Base-by-base conservation (phyloP, 441 rosid genomes). In the Gossypium armourianum region DNA sequence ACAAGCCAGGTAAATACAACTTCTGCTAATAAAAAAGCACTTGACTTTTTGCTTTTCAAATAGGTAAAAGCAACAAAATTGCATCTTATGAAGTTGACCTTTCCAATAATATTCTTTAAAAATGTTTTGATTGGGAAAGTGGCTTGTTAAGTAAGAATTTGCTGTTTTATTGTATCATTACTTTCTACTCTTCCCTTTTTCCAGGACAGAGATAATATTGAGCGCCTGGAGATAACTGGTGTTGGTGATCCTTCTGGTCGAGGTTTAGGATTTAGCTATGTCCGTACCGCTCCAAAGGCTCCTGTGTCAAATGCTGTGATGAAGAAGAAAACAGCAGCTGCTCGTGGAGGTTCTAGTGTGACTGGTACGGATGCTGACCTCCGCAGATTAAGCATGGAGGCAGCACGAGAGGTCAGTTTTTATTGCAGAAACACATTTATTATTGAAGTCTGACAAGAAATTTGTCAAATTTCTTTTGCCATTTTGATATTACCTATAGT, bases 281-380 rank as follows among this genome's bases (percentile, higher is more conserved):
- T 95, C 16, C 91, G 92, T 75, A 85, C 88, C 65, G 84, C 89
- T 82, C 93, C 95, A 53, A 95, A 92, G 83, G 92, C 96, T 73
- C 90, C 97, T 54, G 67, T 90, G 85, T 86, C 94, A 32, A 92
- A 86, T 70, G 89, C 97, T 72, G 68, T 83, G 80, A 73, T 79
- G 62, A 95, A 89, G 80, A 95, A 89, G 83, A 95, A 92, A 76
- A 86, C 93, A 71, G 88, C 91, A 71, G 90, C 91, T 55, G 79
- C 81, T 80, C 88, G 92, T 65, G 96, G 94, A 76, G 93, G 90
- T 77, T 80, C 99, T 71, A 89, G 91, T 53, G 96, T 95, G 56
- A 92, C 99, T 67, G 98, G 99, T 69, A 92, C 99, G 61, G 99
- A 95, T 89, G 98, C 98, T 75, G 99, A 95, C 82, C 91, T 95